Evolutionary conservation across 768 basidiomycete species (phyloP), one percentile per base, ranked within the genome.

Genomic region (Suillus occidentalis): DNA sequence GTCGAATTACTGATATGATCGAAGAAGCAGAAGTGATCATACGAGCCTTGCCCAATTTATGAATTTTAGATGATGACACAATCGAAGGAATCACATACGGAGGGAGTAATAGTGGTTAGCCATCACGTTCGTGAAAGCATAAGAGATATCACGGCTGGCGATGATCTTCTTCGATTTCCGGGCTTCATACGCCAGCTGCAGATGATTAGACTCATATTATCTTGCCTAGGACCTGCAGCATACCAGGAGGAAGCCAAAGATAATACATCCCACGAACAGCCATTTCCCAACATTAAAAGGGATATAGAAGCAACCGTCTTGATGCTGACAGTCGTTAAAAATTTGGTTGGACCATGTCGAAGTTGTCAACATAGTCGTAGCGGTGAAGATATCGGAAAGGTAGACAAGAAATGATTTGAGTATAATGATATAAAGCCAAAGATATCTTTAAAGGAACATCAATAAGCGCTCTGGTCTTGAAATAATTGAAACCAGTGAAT

Each of bases 1-100:
- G 95, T 95, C 34, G 97, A 99, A 73, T 93, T 90, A 73, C 89
- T 89, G 78, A 99, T 97, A 70, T 98, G 95, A 70, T 92, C 90
- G 76, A 99, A 99, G 83, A 99, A 95, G 78, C 97, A 99, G 76
- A 98, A 98, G 75, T 97, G 93, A 75, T 97, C 90, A 77, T 98
- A 99, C 49, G 92, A 94, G 61, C 93, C 95, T 55, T 96, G 71
- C 10, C 40, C 50, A 45, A 40, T 50, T 57, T 22, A 43, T 43
- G 53, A 49, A 39, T 64, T 40, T 25, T 56, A 9, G 37, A 63
- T 10, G 13, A 40, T 6, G 37, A 12, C 61, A 61, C 28, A 37
- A n/a, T 34, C 22, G 14, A 22, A 57, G 34, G 61, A 25, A 59
- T 61, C 16, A 81, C 93, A 67, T 77, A 95, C 95, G 88, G 50